Evolutionary conservation across 1,284 basidiomycete genomes (phyloP), one percentile per base, ranked within the genome.

Genomic region (Cronartium quercuum): DNA sequence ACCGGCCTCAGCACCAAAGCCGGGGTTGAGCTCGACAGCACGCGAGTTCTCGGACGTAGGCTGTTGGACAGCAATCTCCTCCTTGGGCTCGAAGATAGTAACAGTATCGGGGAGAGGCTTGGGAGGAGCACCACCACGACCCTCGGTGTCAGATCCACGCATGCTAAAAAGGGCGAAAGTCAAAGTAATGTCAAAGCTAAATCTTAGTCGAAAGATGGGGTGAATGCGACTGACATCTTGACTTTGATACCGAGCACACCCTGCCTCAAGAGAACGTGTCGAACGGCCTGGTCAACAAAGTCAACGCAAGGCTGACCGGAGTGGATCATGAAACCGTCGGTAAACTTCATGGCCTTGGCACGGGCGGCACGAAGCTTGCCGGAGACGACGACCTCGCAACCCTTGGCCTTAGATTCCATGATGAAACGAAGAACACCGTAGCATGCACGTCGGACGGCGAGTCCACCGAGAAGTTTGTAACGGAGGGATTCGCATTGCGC

Each of bases 301-400:
- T 98, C 96, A 77, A 89, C 86, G 75, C 89, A 90, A 80, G 96
- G 96, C 86, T 99, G 95, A 88, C 96, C 96, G 79, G 96, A 98
- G 89, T 98, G 96, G 84, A 98, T 95, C 93, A 98, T 98, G 90
- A 97, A 98, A 69, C 96, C 96, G 82, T 98, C 96, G 83, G 94
- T 97, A 87, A 99, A 98, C 86, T 99, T 99, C 96, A 98, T 98
- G 65, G 92, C 92, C 86, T 99, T 99, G 82, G 96, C 96, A 88
- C 94, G 94, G 80, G 96, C 96, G 81, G 95, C 96, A 84, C 96
- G 94, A 81, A 99, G 92, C 85, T 99, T 99, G 83, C 96, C 96
- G 79, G 95, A 98, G 78, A 99, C 94, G 82, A 98, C 92, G 79
- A 99, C 96, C 85, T 99, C 96, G 83, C 94, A 98, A 85, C 96